phyloP scores from a whole-genome alignment of 139 green algal species.

The Chlorella sp. region DNA sequence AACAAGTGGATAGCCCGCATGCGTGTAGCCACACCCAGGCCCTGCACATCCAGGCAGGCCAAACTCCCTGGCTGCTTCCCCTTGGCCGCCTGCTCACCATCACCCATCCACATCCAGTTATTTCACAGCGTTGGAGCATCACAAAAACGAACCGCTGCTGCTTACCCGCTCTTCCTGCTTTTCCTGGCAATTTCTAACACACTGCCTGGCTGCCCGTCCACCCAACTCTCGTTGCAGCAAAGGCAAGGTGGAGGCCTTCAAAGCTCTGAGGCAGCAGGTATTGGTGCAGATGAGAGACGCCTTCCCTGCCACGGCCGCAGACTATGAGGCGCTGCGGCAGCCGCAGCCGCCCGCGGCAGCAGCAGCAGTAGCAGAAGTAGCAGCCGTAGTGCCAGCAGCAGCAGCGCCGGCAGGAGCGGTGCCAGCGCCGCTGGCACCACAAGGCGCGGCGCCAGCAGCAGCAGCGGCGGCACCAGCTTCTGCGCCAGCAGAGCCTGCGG shows the following conservation, averaged over 20 bases:
- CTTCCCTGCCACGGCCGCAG: neutral
- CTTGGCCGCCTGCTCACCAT: neutral
- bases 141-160: too few species aligned
- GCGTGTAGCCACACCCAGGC: too few species aligned
- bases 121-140: too few species aligned
- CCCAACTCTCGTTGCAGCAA: constrained; percentile 4
- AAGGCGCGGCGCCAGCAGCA: neutral
- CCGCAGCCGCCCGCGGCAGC: neutral
- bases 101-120: too few species aligned
- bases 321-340: constrained; percentile 6
- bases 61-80: too few species aligned
- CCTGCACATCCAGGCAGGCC: too few species aligned
- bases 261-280: neutral
- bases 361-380: neutral
- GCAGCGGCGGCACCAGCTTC: too few species aligned
- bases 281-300: neutral
- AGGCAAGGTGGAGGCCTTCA: constrained; percentile 29
- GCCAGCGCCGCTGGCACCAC: neutral
- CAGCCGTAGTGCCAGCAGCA: neutral
- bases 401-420: neutral
- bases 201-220: neutral
- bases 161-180: too few species aligned
- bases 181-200: neutral
- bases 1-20: too few species aligned
- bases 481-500: neutral